Conservation (phyloP, 176 grass and related monocot genomes). For the Stipa capillata region DNA sequence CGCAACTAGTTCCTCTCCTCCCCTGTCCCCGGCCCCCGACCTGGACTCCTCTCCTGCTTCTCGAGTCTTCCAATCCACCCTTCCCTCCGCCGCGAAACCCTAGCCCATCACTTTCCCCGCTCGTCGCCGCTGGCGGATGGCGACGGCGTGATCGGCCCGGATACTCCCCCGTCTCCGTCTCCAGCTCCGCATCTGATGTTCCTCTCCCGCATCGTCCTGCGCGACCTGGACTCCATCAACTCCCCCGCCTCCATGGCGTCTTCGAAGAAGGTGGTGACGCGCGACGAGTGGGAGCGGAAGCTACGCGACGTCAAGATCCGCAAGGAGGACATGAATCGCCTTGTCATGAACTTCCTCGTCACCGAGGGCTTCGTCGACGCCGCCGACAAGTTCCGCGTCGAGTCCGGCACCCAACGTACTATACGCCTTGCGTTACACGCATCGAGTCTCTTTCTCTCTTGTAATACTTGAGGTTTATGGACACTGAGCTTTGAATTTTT, state of each 20-base stretch:
- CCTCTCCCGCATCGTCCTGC: conserved; percentile 34
- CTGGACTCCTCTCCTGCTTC: background rate
- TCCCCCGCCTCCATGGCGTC: conserved; percentile 33
- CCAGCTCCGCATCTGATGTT: conserved; percentile 42
- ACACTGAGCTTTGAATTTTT: background rate
- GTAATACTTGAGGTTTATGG: background rate
- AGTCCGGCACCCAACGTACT: conserved; percentile 90
- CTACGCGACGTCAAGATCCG: conserved; percentile 81
- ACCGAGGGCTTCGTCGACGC: conserved; percentile 85
- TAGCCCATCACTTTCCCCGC: background rate
- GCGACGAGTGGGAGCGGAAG: conserved; percentile 93
- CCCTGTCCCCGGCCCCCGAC: background rate
- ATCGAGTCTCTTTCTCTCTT: background rate
- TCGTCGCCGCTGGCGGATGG: background rate
- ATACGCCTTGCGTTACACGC: background rate
- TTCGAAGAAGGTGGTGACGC: conserved; percentile 86
- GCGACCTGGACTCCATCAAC: conserved; percentile 31
- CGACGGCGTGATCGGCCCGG: conserved; percentile 5
- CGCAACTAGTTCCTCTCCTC: background rate
- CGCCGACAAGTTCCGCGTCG: conserved; percentile 78
- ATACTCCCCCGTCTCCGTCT: background rate
- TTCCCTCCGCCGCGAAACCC: conserved; percentile 20
- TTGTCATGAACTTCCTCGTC: conserved; percentile 94
- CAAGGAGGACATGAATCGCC: conserved; percentile 86
- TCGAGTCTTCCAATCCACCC: background rate